Evolutionary conservation across 768 basidiomycete genomes (phyloP), one percentile per base, ranked within the genome.

Genomic region (Boletus edulis): DNA sequence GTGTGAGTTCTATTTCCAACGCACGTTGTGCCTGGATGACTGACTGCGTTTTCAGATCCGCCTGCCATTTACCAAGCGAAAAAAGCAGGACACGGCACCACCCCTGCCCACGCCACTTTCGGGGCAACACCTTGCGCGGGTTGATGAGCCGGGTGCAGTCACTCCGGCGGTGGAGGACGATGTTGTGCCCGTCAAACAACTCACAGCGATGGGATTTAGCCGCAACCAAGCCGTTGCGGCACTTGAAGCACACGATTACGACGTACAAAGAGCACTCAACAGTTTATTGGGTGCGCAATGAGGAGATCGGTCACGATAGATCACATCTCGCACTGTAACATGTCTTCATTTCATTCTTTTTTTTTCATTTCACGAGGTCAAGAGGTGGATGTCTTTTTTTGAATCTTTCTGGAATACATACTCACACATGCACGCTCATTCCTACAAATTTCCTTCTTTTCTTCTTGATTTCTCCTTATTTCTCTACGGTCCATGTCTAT

Each of bases 171-270:
- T 77, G 13, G 85, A 84, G 29, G 89, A 89, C 58, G 89, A 94
- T 54, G 83, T 85, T 13, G 84, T 86, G 57, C 75, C 85, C 2
- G 88, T 94, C 20, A 89, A 85, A 65, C 85, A 89, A 66, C 75
- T 98, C 39, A 85, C 84, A 45, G 81, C 80, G 18, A 97, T 98
- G 94, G 96, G 96, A 24, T 98, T 98, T 76, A 86, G 81, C 57
- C 82, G 95, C 40, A 70, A 76, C 15, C 86, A 94, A 67, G 91
- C 92, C 0, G 82, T 98, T 8, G 80, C 79, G 13, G 93, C 95
- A 13, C 77, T 98, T 7, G 95, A 96, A 70, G 85, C 81, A 54
- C 78, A 89, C 66, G 85, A 84, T 52, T 97, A 96, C 65, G 87
- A 94, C 68, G 81, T 96, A 37, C 85, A 77, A 62, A 82, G 78